phyloP scores from a whole-genome alignment of 257 asterid species.

The Nicotiana knightiana region DNA sequence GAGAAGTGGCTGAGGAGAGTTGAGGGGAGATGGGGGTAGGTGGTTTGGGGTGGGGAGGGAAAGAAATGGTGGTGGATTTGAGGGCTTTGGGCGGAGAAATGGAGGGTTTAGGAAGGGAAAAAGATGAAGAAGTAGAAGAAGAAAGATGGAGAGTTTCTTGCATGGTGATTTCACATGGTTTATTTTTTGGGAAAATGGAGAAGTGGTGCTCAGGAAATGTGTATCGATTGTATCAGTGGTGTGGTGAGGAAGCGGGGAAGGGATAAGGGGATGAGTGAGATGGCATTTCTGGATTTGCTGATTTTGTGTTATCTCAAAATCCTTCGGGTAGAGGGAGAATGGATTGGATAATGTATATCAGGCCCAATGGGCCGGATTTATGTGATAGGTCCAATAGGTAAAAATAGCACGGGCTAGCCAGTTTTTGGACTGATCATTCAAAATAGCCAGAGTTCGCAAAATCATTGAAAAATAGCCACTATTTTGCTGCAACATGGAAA shows the following conservation, averaged over 20 bases:
- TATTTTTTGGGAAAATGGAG: background rate
- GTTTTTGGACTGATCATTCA: too few relatives aligned
- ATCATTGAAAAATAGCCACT: too few relatives aligned
- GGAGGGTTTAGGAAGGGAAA: conserved; percentile 19
- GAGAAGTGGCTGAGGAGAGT: conserved; percentile 9
- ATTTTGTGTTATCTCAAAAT: background rate
- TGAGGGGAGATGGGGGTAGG: conserved; percentile 16
- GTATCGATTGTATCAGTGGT: background rate
- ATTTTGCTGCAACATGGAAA: too few relatives aligned
- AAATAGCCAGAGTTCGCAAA: too few relatives aligned
- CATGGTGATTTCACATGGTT: conserved; percentile 15
- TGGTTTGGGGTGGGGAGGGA: conserved; percentile 29
- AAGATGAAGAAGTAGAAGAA: conserved; percentile 18
- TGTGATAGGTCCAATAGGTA: background rate
- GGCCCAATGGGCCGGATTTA: background rate
- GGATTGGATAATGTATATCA: background rate
- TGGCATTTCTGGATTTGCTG: background rate
- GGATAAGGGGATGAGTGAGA: conserved; percentile 14
- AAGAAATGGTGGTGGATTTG: conserved; percentile 2
- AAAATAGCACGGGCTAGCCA: too few relatives aligned
- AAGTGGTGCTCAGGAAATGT: too few relatives aligned
- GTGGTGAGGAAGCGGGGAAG: background rate
- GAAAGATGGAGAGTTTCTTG: conserved; percentile 34
- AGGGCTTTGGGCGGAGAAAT: conserved; percentile 17
- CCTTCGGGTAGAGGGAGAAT: background rate